Evolutionary conservation across 2,329 filamentous ascomycete species (phyloP).

Genomic region (Fusarium sp.): DNA sequence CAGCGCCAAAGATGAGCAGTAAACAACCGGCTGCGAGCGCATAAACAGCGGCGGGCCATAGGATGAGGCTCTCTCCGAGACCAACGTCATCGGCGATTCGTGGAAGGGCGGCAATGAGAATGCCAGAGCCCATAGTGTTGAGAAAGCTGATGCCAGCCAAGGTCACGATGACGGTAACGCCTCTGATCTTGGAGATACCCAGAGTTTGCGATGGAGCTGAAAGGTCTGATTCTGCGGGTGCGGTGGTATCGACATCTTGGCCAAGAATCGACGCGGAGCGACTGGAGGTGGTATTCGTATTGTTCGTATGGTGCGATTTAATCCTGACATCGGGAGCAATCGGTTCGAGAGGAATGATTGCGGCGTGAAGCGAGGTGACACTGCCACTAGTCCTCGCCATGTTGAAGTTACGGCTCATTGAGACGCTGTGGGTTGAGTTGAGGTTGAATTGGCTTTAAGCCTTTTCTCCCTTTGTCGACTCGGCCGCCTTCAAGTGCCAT

Average conservation of each 20-base stretch:
- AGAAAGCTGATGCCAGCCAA: conserved; percentile 38
- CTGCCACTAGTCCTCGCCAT: background rate
- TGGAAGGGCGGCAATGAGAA: conserved; percentile 38
- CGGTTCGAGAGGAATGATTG: background rate
- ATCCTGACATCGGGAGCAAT: background rate
- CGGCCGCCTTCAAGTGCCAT: background rate
- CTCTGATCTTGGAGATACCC: conserved; percentile 17
- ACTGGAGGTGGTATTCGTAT: background rate
- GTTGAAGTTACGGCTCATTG: background rate
- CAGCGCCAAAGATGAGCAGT: conserved; percentile 51
- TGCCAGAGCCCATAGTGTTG: conserved; percentile 42
- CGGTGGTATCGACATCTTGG: background rate
- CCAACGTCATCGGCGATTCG: conserved; percentile 34
- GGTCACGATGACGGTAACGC: conserved; percentile 24
- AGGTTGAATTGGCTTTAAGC: background rate
- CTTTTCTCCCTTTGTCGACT: background rate
- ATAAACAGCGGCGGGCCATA: conserved; percentile 41
- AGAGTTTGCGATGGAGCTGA: background rate
- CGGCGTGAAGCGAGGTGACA: background rate
- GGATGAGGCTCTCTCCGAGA: conserved; percentile 31
- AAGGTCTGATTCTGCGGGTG: background rate
- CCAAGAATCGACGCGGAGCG: background rate
- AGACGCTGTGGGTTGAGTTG: background rate
- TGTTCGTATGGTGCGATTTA: background rate
- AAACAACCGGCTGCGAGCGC: conserved; percentile 34